Conservation (phyloP, 495 filamentous ascomycete genomes). For the Aspergillus olivimuriae region DNA sequence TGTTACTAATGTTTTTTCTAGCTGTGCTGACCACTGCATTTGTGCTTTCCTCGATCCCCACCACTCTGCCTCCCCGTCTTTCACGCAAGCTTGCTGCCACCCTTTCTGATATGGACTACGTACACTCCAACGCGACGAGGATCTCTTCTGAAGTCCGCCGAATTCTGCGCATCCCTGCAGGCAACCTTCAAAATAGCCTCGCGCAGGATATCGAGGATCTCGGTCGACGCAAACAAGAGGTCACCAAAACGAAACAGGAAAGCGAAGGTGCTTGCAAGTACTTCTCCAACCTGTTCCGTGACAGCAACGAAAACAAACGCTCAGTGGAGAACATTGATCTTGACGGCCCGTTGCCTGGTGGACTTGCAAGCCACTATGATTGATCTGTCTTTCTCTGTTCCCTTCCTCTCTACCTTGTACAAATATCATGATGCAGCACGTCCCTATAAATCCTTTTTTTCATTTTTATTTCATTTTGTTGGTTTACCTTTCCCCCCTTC, state of each 20-base stretch:
- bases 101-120: conserved; percentile 79
- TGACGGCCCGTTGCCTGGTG: conserved; percentile 51
- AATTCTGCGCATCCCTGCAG: conserved; percentile 77
- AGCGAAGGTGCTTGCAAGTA: conserved; percentile 76
- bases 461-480: conserved; percentile 3
- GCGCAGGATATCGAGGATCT: conserved; percentile 79
- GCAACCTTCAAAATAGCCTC: conserved; percentile 70
- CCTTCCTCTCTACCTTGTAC: conserved; percentile 8
- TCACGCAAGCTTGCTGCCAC: conserved; percentile 74
- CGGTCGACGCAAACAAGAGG: conserved; percentile 68
- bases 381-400: conserved; percentile 8
- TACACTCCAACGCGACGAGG: conserved; percentile 77
- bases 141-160: conserved; percentile 79
- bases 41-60: conserved; percentile 76
- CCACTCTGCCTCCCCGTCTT: conserved; percentile 80
- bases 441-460: conserved; percentile 2
- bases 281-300: conserved; percentile 77
- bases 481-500: neutral
- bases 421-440: conserved; percentile 19
- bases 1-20: conserved; percentile 22
- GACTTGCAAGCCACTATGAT: conserved; percentile 23
- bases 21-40: conserved; percentile 69
- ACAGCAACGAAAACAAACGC: conserved; percentile 62
- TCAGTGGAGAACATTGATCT: conserved; percentile 78
- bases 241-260: conserved; percentile 64